Evolutionary conservation across 2,329 filamentous ascomycete species (phyloP).

Genomic region (Claviceps maximensis): DNA sequence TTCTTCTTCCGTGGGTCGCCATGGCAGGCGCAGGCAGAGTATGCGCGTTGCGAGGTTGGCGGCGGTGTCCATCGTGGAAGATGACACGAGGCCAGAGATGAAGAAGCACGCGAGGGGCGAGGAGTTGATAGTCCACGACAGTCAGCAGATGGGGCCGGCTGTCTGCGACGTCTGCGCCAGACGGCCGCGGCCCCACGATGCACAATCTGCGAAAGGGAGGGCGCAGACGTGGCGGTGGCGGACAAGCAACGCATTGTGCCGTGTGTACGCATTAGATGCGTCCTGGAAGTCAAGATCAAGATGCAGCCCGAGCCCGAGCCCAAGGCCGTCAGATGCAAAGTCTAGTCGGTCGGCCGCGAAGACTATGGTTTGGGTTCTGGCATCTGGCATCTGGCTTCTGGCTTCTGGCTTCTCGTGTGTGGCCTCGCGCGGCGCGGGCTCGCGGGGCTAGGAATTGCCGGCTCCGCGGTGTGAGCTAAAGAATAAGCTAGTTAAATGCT

Average conservation of each 20-base stretch:
- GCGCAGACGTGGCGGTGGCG: background rate
- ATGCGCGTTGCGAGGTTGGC: constrained; percentile 6
- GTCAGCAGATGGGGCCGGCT: background rate
- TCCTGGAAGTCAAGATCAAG: no score
- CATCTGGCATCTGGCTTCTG: no score
- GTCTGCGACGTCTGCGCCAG: background rate
- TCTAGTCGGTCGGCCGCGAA: background rate
- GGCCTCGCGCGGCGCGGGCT: background rate
- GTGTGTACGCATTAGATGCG: no score
- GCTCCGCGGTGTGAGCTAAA: no score
- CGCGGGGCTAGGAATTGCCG: constrained; percentile 6
- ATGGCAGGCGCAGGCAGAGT: constrained; percentile 23
- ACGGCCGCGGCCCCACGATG: background rate
- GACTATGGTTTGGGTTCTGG: no score
- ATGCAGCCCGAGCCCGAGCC: no score
- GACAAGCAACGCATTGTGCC: background rate
- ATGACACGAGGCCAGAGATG: background rate
- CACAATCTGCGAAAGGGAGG: background rate
- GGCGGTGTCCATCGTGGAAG: background rate
- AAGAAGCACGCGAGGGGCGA: background rate
- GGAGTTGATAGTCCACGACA: constrained; percentile 3
- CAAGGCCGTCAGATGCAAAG: background rate
- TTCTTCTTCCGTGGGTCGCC: constrained; percentile 24
- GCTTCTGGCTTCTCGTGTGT: background rate
- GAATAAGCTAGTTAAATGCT: no score